Evolutionary conservation across 1,139 yeast genomes (phyloP).

Genomic region (Yamadazyma pseudoaaseri): DNA sequence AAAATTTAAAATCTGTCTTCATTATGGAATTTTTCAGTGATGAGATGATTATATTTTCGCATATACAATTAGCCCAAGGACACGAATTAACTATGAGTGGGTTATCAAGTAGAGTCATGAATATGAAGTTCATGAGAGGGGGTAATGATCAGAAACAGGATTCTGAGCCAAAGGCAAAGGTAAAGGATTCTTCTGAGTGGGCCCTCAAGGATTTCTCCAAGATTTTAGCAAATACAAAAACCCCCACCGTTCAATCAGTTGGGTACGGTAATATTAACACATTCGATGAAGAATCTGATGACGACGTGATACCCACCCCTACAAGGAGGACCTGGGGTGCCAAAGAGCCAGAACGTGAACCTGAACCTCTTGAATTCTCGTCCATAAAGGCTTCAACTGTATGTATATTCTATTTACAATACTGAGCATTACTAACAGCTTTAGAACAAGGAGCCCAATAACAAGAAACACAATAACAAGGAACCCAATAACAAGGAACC

Average conservation of each 20-base stretch:
- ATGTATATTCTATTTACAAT: too few relatives aligned
- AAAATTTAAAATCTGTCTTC: conserved; percentile 59
- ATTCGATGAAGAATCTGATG: conserved; percentile 11
- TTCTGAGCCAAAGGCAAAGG: conserved; percentile 36
- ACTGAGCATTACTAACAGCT: too few relatives aligned
- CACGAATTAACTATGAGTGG: conserved; percentile 30
- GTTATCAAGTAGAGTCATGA: conserved; percentile 64
- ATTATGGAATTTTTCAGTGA: conserved; percentile 18
- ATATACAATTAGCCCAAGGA: conserved; percentile 3
- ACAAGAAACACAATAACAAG: too few relatives aligned
- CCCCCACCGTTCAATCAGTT: conserved; percentile 28
- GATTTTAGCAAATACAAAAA: conserved; percentile 21
- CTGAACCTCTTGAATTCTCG: conserved; percentile 4
- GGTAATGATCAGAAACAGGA: conserved; percentile 16
- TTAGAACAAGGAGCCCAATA: too few relatives aligned
- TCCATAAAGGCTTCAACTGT: conserved; percentile 5
- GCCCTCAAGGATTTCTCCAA: conserved; percentile 35
- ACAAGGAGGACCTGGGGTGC: conserved; percentile 27
- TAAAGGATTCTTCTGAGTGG: conserved; percentile 66
- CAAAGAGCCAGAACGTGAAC: neutral
- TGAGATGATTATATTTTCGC: conserved; percentile 10
- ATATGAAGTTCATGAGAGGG: conserved; percentile 63
- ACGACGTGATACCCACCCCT: conserved; percentile 18
- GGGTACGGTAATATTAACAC: conserved; percentile 49
- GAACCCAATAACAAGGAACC: too few relatives aligned